A percentile compares a stretch with the other conserved stretches of the same genome.
phyloP scores from a whole-genome alignment of 139 green algal species.

The Volvox reticuliferus region DNA sequence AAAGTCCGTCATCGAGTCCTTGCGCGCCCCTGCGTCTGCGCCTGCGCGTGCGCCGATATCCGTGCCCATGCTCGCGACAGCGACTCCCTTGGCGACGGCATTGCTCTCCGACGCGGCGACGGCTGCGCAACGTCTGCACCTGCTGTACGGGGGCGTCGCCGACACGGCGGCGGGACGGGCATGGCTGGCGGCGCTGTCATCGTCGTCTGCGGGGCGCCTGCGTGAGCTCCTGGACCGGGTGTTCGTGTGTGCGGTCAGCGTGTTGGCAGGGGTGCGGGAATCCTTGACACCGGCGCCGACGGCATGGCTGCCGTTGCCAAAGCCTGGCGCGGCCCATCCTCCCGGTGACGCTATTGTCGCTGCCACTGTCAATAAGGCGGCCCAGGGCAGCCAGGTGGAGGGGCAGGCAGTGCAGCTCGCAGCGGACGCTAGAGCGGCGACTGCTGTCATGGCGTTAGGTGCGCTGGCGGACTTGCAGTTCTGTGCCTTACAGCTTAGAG shows the following conservation, averaged over 20 bases:
- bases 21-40: background rate
- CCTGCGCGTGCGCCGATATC: background rate
- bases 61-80: background rate
- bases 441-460: background rate
- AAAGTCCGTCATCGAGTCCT: background rate
- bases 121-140: background rate
- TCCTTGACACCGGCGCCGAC: background rate
- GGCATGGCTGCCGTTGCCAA: background rate
- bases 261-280: background rate
- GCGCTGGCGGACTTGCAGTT: conserved; percentile 38
- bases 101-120: background rate
- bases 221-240: conserved; percentile 31
- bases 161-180: background rate
- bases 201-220: background rate
- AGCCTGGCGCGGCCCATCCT: background rate
- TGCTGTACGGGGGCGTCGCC: conserved; percentile 10
- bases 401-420: background rate
- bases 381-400: background rate
- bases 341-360: background rate
- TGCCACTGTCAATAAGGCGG: no score
- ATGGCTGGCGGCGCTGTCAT: conserved; percentile 32
- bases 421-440: background rate
- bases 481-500: background rate
- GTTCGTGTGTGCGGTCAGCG: conserved; percentile 22
- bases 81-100: background rate